phyloP scores from a whole-genome alignment of 495 filamentous ascomycete genomes.

The Aspergillus affinis region DNA sequence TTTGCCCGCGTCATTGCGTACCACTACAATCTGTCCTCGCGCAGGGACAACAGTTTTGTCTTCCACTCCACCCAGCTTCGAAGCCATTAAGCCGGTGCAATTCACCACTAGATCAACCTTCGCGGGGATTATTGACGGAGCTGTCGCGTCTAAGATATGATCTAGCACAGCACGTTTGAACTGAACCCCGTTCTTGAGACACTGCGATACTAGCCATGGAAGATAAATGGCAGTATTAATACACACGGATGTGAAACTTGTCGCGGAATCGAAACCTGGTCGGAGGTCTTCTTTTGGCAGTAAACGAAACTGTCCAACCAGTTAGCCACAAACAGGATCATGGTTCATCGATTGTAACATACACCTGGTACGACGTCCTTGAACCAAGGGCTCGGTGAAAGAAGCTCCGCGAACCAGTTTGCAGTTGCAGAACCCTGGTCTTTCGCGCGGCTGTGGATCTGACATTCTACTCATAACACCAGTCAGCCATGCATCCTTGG shows the following conservation, averaged over 20 bases:
- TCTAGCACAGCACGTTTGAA: conserved; percentile 57
- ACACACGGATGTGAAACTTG: conserved; percentile 78
- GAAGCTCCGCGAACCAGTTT: conserved; percentile 56
- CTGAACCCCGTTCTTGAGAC: conserved; percentile 64
- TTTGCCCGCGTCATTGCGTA: conserved; percentile 67
- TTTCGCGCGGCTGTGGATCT: conserved; percentile 53
- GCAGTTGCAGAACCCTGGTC: conserved; percentile 45
- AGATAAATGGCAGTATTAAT: conserved; percentile 90
- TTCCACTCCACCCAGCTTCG: conserved; percentile 74
- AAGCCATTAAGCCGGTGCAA: conserved; percentile 71
- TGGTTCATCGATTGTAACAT: background rate
- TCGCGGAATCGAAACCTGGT: conserved; percentile 64
- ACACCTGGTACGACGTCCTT: conserved; percentile 65
- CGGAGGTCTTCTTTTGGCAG: conserved; percentile 56
- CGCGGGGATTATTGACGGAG: conserved; percentile 50
- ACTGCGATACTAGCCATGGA: conserved; percentile 77
- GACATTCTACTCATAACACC: background rate
- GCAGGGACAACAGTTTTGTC: conserved; percentile 68
- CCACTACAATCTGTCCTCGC: conserved; percentile 82
- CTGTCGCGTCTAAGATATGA: conserved; percentile 65
- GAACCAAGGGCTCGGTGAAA: conserved; percentile 71
- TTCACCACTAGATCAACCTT: conserved; percentile 70
- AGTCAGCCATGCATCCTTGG: too few relatives aligned
- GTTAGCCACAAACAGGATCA: background rate
- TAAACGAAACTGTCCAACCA: conserved; percentile 9